Conservation (phyloP, 805 yeast species). For the Yarrowia deformans region DNA sequence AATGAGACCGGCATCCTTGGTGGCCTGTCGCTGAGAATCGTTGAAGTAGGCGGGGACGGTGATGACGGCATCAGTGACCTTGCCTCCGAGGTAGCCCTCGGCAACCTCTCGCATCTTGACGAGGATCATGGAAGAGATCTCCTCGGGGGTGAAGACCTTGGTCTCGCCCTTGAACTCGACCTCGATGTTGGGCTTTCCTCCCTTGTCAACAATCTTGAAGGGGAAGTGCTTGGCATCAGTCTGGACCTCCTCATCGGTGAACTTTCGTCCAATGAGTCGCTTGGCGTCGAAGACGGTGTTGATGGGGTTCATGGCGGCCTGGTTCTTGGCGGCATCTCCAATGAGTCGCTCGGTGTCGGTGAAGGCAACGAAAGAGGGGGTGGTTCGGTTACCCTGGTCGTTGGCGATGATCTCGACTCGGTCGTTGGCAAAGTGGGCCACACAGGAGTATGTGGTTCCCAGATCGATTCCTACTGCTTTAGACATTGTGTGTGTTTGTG, state of each 20-base stretch:
- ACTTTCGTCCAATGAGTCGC: slow-evolving; percentile 89
- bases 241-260: slow-evolving; percentile 77
- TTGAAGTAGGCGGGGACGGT: slow-evolving; percentile 98
- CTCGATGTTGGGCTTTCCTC: slow-evolving; percentile 85
- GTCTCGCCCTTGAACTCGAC: slow-evolving; percentile 89
- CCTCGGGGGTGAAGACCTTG: slow-evolving; percentile 90
- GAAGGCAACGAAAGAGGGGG: slow-evolving; percentile 96
- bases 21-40: slow-evolving; percentile 98
- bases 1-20: slow-evolving; percentile 96
- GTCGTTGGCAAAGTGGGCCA: slow-evolving; percentile 84
- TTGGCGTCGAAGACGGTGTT: slow-evolving; percentile 96
- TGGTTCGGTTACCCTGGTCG: slow-evolving; percentile 98
- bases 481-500: slow-evolving; percentile 49
- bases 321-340: slow-evolving; percentile 98
- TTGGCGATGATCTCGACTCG: slow-evolving; percentile 95
- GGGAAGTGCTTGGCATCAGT: slow-evolving; percentile 89
- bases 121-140: slow-evolving; percentile 91
- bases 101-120: slow-evolving; percentile 94
- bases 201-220: slow-evolving; percentile 75
- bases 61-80: slow-evolving; percentile 89
- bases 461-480: slow-evolving; percentile 83
- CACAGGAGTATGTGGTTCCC: slow-evolving; percentile 98
- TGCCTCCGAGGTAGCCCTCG: slow-evolving; percentile 84
- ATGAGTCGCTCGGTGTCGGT: slow-evolving; percentile 93
- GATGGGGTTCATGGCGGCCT: slow-evolving; percentile 94